Conservation (phyloP, 768 basidiomycete genomes). For the Cyclocybe aegerita region DNA sequence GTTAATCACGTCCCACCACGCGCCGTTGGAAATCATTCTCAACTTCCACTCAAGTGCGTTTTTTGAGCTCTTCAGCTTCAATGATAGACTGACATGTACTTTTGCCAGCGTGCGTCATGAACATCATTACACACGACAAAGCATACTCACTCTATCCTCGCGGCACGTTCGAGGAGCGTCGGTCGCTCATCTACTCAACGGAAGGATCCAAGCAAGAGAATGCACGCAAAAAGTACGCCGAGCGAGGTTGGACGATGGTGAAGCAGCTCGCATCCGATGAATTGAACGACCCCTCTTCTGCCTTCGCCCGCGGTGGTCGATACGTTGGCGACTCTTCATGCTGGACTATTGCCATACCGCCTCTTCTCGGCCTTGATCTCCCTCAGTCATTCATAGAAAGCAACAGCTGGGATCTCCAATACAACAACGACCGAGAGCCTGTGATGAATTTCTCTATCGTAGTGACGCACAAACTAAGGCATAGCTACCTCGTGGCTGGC, state of each 20-base stretch:
- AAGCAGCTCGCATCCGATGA: slow-evolving; percentile 1
- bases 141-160: slow-evolving; percentile 43
- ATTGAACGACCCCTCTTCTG: slow-evolving; percentile 10
- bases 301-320: slow-evolving; percentile 20
- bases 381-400: slow-evolving; percentile 1
- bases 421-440: background rate
- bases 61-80: background rate
- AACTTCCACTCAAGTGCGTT: slow-evolving; percentile 47
- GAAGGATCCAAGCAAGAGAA: background rate
- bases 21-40: slow-evolving; percentile 38
- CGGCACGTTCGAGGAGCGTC: slow-evolving; percentile 34
- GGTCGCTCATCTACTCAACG: background rate
- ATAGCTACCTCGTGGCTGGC: slow-evolving; percentile 7
- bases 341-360: slow-evolving; percentile 27
- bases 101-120: slow-evolving; percentile 18
- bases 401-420: slow-evolving; percentile 7
- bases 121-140: slow-evolving; percentile 37
- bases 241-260: slow-evolving; percentile 34
- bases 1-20: slow-evolving; percentile 32
- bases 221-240: slow-evolving; percentile 31
- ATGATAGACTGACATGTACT: background rate
- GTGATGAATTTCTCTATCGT: slow-evolving; percentile 2
- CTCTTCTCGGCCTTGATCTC: slow-evolving; percentile 1
- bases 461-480: background rate
- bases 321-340: slow-evolving; percentile 29